Conservation (phyloP, 192 early-diverging fungal species). For the Pilaira anomala region DNA sequence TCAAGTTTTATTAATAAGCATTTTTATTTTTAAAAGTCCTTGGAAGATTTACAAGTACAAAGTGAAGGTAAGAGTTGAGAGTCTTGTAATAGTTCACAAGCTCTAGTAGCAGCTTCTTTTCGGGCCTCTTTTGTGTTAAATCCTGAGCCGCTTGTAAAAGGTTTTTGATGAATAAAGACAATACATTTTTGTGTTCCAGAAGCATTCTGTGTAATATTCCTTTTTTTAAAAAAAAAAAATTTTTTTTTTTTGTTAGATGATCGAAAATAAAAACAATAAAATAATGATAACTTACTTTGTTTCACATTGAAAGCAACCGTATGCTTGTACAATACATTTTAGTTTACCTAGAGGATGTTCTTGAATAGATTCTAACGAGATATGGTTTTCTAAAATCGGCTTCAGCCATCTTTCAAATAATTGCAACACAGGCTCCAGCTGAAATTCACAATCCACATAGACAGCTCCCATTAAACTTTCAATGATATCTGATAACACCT, state of each 20-base stretch:
- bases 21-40: too few relatives aligned
- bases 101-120: conserved; percentile 31
- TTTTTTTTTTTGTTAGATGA: not conserved
- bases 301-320: conserved; percentile 38
- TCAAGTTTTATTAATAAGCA: too few relatives aligned
- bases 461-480: conserved; percentile 87
- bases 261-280: not conserved
- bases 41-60: conserved; percentile 31
- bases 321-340: conserved; percentile 30
- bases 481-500: conserved; percentile 80
- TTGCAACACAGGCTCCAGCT: conserved; percentile 45
- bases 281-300: conserved; percentile 28
- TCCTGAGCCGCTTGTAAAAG: conserved; percentile 23
- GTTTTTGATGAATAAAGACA: conserved; percentile 40
- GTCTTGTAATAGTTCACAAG: conserved; percentile 31
- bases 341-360: conserved; percentile 42
- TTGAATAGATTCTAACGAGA: conserved; percentile 39
- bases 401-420: conserved; percentile 39
- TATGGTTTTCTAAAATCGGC: conserved; percentile 37
- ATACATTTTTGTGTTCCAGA: conserved; percentile 28
- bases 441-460: conserved; percentile 77
- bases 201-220: conserved; percentile 28
- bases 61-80: conserved; percentile 19
- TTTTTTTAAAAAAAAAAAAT: conserved; percentile 12
- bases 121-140: conserved; percentile 38